Evolutionary conservation across 1,284 basidiomycete genomes (phyloP).

Genomic region (Salmacisia buchloeana): DNA sequence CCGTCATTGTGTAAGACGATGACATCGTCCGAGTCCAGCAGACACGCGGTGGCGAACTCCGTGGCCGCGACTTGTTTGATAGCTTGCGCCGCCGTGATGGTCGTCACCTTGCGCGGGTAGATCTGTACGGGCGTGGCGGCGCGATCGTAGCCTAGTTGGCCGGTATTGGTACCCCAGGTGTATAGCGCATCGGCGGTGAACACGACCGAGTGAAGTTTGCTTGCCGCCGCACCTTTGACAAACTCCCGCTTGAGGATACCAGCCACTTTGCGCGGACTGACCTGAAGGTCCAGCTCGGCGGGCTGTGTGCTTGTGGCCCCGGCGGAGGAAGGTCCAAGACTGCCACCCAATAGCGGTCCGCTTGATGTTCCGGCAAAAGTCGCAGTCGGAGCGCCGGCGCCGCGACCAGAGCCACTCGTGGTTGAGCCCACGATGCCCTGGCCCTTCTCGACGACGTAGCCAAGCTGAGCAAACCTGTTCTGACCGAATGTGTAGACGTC

Average conservation of each 20-base stretch:
- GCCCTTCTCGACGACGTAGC: conserved; percentile 70
- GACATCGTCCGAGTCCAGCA: conserved; percentile 70
- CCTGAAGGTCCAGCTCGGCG: conserved; percentile 59
- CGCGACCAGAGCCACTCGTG: conserved; percentile 25
- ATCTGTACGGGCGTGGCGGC: conserved; percentile 70
- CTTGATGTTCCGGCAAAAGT: conserved; percentile 15
- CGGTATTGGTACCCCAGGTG: conserved; percentile 92
- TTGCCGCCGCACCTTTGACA: conserved; percentile 78
- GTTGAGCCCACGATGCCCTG: conserved; percentile 28
- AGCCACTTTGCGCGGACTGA: conserved; percentile 68
- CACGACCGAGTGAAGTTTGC: conserved; percentile 78
- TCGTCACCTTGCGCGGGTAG: conserved; percentile 72
- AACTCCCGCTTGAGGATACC: conserved; percentile 73
- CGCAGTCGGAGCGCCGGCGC: conserved; percentile 52
- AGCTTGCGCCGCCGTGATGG: conserved; percentile 43
- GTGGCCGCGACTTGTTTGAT: conserved; percentile 50
- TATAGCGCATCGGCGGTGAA: conserved; percentile 79
- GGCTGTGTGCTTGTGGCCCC: conserved; percentile 5
- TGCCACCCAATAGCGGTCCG: neutral
- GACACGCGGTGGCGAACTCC: conserved; percentile 74
- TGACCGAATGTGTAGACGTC: conserved; percentile 86
- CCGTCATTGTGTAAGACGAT: conserved; percentile 73
- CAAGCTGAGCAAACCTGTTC: conserved; percentile 67
- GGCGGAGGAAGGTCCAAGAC: conserved; percentile 11
- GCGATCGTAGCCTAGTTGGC: conserved; percentile 70